Conservation (phyloP, 768 basidiomycete genomes). For the Serendipita indica region DNA sequence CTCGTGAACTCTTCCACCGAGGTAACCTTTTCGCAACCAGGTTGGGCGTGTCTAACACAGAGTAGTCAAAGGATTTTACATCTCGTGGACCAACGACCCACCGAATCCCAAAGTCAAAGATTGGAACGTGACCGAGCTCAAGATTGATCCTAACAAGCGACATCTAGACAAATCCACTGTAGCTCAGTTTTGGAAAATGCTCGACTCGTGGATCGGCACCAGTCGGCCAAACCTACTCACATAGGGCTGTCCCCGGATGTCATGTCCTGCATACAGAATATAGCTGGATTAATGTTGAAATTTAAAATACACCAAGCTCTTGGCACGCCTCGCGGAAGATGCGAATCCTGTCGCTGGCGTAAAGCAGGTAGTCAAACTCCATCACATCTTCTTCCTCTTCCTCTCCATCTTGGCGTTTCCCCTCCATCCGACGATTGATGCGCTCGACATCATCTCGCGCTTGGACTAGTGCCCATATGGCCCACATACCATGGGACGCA, state of each 20-base stretch:
- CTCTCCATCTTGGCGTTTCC: slow-evolving; percentile 23
- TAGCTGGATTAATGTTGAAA: neutral
- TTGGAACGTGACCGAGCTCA: slow-evolving; percentile 94
- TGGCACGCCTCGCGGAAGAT: neutral
- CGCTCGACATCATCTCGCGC: slow-evolving; percentile 55
- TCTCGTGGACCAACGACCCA: slow-evolving; percentile 88
- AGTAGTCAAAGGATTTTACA: slow-evolving; percentile 86
- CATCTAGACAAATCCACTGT: slow-evolving; percentile 92
- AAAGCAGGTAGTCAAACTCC: slow-evolving; percentile 85
- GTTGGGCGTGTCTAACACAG: neutral
- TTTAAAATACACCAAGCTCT: slow-evolving; percentile 4
- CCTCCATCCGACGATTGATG: slow-evolving; percentile 18
- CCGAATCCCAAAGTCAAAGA: slow-evolving; percentile 79
- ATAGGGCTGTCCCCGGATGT: neutral
- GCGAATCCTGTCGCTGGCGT: slow-evolving; percentile 52
- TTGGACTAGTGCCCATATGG: slow-evolving; percentile 88
- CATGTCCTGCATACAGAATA: neutral
- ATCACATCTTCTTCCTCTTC: slow-evolving; percentile 28
- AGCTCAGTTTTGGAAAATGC: slow-evolving; percentile 86
- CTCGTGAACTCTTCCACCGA: slow-evolving; percentile 81
- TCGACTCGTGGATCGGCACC: slow-evolving; percentile 70
- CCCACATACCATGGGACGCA: slow-evolving; percentile 83
- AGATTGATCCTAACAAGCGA: slow-evolving; percentile 79
- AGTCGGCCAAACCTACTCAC: slow-evolving; percentile 44
- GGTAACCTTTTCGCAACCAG: slow-evolving; percentile 36